Evolutionary conservation across 1,139 yeast species (phyloP).

Genomic region (Blastobotrys illinoisensis): DNA sequence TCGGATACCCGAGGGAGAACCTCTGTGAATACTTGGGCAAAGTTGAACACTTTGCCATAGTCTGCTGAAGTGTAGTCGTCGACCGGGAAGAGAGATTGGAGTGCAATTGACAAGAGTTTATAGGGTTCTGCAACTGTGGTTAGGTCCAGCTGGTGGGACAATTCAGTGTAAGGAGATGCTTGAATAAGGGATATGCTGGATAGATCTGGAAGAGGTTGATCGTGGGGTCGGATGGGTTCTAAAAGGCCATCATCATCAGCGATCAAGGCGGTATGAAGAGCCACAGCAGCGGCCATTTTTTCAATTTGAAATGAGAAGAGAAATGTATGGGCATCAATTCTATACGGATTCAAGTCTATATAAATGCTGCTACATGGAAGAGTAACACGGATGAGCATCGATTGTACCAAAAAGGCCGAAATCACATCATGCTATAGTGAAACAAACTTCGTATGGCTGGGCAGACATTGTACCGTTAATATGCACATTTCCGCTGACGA

Average conservation of each 20-base stretch:
- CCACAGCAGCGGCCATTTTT: background rate
- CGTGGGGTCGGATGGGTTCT: conserved; percentile 7
- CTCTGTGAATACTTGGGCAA: conserved; percentile 7
- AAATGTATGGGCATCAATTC: too few relatives aligned
- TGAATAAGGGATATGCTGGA: conserved; percentile 8
- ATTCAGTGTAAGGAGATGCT: conserved; percentile 16
- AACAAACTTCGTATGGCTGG: too few relatives aligned
- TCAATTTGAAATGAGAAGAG: too few relatives aligned
- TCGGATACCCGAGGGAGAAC: conserved; percentile 5
- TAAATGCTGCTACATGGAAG: too few relatives aligned
- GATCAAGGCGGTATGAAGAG: background rate
- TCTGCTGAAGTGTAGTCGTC: conserved; percentile 10
- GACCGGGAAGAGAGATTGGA: conserved; percentile 9
- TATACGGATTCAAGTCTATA: background rate
- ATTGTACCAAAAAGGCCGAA: background rate
- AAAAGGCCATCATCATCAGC: conserved; percentile 11
- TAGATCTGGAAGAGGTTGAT: background rate
- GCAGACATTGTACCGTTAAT: too few relatives aligned
- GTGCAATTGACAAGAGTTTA: conserved; percentile 14
- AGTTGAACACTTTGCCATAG: conserved; percentile 13
- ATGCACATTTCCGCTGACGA: too few relatives aligned
- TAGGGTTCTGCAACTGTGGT: conserved; percentile 6
- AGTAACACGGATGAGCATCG: too few relatives aligned
- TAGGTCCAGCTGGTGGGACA: conserved; percentile 13
- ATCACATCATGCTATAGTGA: background rate